Conservation (phyloP, 805 yeast species). For the Kazachstania psychrophila region DNA sequence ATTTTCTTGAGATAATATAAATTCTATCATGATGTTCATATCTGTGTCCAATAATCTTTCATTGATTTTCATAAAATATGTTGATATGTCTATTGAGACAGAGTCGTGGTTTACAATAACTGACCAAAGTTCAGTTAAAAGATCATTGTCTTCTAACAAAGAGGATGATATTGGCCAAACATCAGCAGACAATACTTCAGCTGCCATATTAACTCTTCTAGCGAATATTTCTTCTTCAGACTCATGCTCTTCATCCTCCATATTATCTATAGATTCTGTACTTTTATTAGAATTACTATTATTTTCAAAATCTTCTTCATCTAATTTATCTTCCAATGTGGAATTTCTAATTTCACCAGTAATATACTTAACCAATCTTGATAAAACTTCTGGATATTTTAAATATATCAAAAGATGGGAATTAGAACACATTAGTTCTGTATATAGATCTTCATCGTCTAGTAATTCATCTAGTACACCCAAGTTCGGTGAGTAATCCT, state of each 20-base stretch:
- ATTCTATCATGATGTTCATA: conserved; percentile 65
- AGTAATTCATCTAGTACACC: conserved; percentile 47
- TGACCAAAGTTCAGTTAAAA: conserved; percentile 69
- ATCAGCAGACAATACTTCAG: conserved; percentile 84
- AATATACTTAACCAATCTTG: conserved; percentile 58
- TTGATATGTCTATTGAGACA: conserved; percentile 65
- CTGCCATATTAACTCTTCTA: conserved; percentile 58
- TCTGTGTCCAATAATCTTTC: conserved; percentile 86
- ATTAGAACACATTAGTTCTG: conserved; percentile 64
- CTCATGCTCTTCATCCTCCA: conserved; percentile 18
- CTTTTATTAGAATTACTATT: conserved; percentile 7
- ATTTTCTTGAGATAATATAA: conserved; percentile 56
- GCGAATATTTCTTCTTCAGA: conserved; percentile 33
- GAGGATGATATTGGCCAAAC: conserved; percentile 92
- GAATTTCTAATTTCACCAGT: conserved; percentile 23
- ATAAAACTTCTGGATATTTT: conserved; percentile 66
- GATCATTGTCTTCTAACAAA: conserved; percentile 61
- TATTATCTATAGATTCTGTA: conserved; percentile 8
- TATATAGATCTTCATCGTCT: conserved; percentile 66
- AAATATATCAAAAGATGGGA: conserved; percentile 69
- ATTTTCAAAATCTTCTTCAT: conserved; percentile 4
- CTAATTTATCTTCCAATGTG: conserved; percentile 2
- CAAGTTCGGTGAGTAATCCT: conserved; percentile 35
- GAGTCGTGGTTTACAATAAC: conserved; percentile 61
- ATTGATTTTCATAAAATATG: conserved; percentile 83